Percentiles rank a stretch among this genome's conserved stretches.
Evolutionary conservation across 345 rosid genomes (phyloP).

Genomic region (Corchorus capsularis): DNA sequence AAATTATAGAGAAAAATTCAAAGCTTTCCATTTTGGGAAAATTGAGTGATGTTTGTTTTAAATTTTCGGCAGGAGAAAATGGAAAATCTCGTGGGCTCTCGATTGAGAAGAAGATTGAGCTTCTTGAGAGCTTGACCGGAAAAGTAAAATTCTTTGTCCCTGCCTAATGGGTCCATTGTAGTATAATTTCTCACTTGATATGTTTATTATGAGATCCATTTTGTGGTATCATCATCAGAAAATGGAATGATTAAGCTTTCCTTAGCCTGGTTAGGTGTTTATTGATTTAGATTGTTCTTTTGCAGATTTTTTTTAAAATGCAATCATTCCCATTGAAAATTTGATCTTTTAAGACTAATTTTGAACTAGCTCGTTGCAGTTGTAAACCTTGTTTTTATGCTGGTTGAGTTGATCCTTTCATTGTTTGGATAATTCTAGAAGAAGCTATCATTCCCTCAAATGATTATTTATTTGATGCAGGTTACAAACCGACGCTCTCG

Average conservation of each 20-base stretch:
- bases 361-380: not conserved
- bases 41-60: not conserved
- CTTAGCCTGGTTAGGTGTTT: not conserved
- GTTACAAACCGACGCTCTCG: constrained; percentile 85
- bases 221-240: constrained; percentile 6
- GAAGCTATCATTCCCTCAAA: not conserved
- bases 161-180: constrained; percentile 1
- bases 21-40: not conserved
- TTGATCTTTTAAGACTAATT: not conserved
- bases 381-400: not conserved
- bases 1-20: not conserved
- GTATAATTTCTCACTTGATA: not conserved
- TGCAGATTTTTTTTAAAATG: not conserved
- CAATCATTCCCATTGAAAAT: not conserved
- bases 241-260: not conserved
- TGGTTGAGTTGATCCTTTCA: not conserved
- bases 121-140: constrained; percentile 83
- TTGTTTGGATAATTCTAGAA: constrained; percentile 4
- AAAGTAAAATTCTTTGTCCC: constrained; percentile 44
- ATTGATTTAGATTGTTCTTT: not conserved
- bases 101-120: constrained; percentile 89
- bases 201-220: constrained; percentile 7
- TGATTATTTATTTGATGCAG: constrained; percentile 34
- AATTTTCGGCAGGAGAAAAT: constrained; percentile 49
- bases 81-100: constrained; percentile 60